phyloP scores from a whole-genome alignment of 2,329 filamentous ascomycete genomes.

The Colletotrichum aenigma region DNA sequence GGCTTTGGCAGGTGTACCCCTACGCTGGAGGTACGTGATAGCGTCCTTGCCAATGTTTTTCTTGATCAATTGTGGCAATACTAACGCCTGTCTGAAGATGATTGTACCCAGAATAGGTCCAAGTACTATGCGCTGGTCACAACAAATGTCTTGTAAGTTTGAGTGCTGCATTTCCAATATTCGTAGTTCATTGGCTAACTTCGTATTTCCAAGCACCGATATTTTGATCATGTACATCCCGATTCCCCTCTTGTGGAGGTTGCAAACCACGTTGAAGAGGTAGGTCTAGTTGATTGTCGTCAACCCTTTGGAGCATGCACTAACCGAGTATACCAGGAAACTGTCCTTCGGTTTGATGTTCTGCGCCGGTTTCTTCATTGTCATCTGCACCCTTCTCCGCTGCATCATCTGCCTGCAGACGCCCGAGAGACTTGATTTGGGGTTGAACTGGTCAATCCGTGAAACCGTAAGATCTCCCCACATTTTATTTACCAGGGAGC shows the following conservation, averaged over 20 bases:
- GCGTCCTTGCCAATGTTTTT: fast-evolving
- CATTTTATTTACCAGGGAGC: background rate
- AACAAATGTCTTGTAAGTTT: slow-evolving; percentile 5
- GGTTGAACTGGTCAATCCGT: slow-evolving; percentile 20
- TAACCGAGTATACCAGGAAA: background rate
- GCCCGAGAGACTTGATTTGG: slow-evolving; percentile 8
- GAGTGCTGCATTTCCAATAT: background rate
- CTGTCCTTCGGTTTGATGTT: slow-evolving; percentile 20
- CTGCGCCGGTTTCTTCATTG: slow-evolving; percentile 22
- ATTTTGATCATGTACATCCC: slow-evolving; percentile 15
- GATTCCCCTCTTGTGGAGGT: slow-evolving; percentile 8
- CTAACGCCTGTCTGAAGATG: background rate
- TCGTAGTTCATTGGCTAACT: background rate
- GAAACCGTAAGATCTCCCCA: slow-evolving; percentile 1
- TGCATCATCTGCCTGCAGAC: slow-evolving; percentile 12
- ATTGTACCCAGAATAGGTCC: slow-evolving; percentile 8
- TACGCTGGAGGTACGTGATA: background rate
- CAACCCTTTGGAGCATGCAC: fast-evolving
- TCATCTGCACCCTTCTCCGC: slow-evolving; percentile 19
- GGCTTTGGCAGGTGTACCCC: slow-evolving; percentile 13
- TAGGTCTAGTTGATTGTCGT: background rate
- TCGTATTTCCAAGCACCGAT: background rate
- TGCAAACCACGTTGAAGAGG: slow-evolving; percentile 9
- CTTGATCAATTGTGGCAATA: too few relatives aligned
- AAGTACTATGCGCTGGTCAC: slow-evolving; percentile 15